A percentile compares a stretch with the other conserved stretches of the same genome.
Evolutionary conservation across 768 basidiomycete species (phyloP).

Genomic region (Saitozyma sp.): DNA sequence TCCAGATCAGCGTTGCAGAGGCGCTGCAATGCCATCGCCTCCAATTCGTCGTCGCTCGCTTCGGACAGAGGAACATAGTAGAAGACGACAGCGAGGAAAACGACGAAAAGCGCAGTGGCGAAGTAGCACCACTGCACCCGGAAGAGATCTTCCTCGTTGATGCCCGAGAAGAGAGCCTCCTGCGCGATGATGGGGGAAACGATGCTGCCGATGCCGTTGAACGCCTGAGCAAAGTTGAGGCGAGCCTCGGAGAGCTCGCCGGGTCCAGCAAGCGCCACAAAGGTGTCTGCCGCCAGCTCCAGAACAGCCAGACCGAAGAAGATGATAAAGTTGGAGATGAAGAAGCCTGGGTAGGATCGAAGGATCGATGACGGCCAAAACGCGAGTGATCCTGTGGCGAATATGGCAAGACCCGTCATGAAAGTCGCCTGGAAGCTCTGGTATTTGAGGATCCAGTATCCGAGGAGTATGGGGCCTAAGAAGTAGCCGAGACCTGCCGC

Average conservation of each 20-base stretch:
- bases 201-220: slow-evolving; percentile 43
- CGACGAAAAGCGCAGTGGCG: slow-evolving; percentile 43
- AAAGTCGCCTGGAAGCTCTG: slow-evolving; percentile 47
- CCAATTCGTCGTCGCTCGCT: slow-evolving; percentile 41
- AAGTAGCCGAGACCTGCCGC: slow-evolving; percentile 46
- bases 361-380: slow-evolving; percentile 49
- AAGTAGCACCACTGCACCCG: slow-evolving; percentile 50
- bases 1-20: slow-evolving; percentile 28
- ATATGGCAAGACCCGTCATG: slow-evolving; percentile 46
- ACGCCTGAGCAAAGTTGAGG: slow-evolving; percentile 47
- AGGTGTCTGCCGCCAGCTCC: slow-evolving; percentile 48
- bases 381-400: slow-evolving; percentile 42
- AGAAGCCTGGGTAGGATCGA: slow-evolving; percentile 39
- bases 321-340: slow-evolving; percentile 47
- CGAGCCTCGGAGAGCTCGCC: slow-evolving; percentile 40
- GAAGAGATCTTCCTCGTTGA: slow-evolving; percentile 30
- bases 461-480: slow-evolving; percentile 33
- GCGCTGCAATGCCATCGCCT: slow-evolving; percentile 24
- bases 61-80: slow-evolving; percentile 47
- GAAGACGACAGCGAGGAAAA: slow-evolving; percentile 43
- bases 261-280: slow-evolving; percentile 48
- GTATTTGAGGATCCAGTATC: slow-evolving; percentile 41
- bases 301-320: slow-evolving; percentile 40
- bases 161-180: slow-evolving; percentile 30
- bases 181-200: slow-evolving; percentile 39